A percentile compares a stretch with the other conserved stretches of the same genome.
Evolutionary conservation across 2,329 filamentous ascomycete species (phyloP).

Genomic region (Malbranchea zuffiana): DNA sequence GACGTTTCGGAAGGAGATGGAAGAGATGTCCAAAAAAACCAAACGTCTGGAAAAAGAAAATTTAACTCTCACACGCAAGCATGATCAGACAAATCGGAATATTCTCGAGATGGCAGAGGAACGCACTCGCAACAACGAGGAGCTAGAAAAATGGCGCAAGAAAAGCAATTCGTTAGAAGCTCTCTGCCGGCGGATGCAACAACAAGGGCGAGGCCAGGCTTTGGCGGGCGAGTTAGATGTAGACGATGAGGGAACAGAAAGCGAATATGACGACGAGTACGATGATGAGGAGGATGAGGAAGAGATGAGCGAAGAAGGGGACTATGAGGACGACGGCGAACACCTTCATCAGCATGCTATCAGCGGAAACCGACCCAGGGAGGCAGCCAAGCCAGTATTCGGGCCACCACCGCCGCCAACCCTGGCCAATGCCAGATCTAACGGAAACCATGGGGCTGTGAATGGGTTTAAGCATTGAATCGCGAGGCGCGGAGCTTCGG

Average conservation of each 20-base stretch:
- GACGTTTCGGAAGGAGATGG: constrained; percentile 97
- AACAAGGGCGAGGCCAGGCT: constrained; percentile 71
- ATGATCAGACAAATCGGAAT: constrained; percentile 85
- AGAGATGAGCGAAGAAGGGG: constrained; percentile 50
- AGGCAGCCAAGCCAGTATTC: constrained; percentile 35
- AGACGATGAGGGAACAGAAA: constrained; percentile 39
- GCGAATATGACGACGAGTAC: constrained; percentile 41
- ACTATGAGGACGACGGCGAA: constrained; percentile 53
- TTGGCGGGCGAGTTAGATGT: constrained; percentile 49
- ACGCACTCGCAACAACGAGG: constrained; percentile 61
- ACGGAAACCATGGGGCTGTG: constrained; percentile 34
- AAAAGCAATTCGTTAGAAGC: constrained; percentile 87
- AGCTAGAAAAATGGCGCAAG: constrained; percentile 67
- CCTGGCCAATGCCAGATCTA: constrained; percentile 36
- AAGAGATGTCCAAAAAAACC: constrained; percentile 99
- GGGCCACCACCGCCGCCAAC: constrained; percentile 43
- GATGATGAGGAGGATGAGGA: constrained; percentile 50
- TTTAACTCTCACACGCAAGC: constrained; percentile 77
- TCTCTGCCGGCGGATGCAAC: constrained; percentile 93
- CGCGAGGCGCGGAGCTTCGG: not conserved
- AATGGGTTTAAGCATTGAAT: constrained; percentile 32
- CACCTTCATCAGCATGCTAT: constrained; percentile 45
- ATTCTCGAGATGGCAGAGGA: constrained; percentile 97
- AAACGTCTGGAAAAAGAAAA: constrained; percentile 97
- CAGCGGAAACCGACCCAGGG: constrained; percentile 19